Percentiles rank a stretch among this genome's conserved stretches.
phyloP scores from a whole-genome alignment of 139 green algal species.

The Yamagishiella unicocca region DNA sequence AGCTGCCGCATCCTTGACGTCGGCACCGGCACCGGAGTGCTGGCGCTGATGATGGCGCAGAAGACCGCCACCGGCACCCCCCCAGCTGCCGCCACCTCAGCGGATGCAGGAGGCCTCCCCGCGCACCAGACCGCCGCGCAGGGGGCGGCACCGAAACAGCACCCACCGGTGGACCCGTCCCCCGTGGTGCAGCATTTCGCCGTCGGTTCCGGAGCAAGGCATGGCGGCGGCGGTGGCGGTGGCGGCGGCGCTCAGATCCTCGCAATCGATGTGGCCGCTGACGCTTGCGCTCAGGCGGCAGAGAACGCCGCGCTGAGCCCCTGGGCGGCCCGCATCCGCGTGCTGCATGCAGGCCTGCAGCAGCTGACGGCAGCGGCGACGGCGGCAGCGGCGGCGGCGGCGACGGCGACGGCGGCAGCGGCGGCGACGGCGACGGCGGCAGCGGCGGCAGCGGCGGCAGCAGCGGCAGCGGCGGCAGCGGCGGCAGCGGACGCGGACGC shows the following conservation, averaged over 20 bases:
- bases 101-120: too few species aligned
- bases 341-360: slow-evolving; percentile 56
- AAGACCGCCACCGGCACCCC: slow-evolving; percentile 3
- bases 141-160: too few species aligned
- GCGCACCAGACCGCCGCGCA: too few species aligned
- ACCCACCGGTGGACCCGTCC: too few species aligned
- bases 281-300: slow-evolving; percentile 45
- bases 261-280: slow-evolving; percentile 58
- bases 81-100: background rate
- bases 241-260: slow-evolving; percentile 28
- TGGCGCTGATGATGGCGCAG: slow-evolving; percentile 66
- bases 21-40: slow-evolving; percentile 62
- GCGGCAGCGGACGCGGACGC: too few species aligned
- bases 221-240: background rate
- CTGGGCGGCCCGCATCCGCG: slow-evolving; percentile 40
- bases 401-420: too few species aligned
- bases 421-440: background rate
- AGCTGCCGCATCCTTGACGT: slow-evolving; percentile 41
- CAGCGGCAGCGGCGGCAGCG: background rate
- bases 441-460: background rate
- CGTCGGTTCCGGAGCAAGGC: too few species aligned
- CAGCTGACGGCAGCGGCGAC: slow-evolving; percentile 32
- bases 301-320: slow-evolving; percentile 50
- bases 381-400: background rate
- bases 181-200: too few species aligned